Percentiles rank a stretch among this genome's conserved stretches.
Conservation (phyloP, 1,284 basidiomycete genomes). For the Puccinia coronata region DNA sequence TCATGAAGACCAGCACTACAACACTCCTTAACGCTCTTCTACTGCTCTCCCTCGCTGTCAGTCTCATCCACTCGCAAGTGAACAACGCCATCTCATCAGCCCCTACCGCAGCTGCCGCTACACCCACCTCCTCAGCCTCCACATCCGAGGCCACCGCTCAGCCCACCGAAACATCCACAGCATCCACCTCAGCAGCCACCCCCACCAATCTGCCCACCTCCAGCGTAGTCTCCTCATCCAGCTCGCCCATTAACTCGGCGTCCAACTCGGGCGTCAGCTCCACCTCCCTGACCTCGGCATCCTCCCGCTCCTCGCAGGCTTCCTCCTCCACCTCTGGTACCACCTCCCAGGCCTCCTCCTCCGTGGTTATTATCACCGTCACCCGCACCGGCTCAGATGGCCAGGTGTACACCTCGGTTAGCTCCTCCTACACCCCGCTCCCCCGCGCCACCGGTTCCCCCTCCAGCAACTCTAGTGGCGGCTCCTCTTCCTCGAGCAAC, state of each 20-base stretch:
- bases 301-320: background rate
- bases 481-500: conserved; percentile 10
- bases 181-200: background rate
- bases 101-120: background rate
- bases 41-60: background rate
- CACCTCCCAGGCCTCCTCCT: conserved; percentile 25
- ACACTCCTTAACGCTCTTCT: background rate
- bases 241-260: background rate
- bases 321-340: background rate
- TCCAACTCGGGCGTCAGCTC: background rate
- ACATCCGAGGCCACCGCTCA: background rate
- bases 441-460: conserved; percentile 32
- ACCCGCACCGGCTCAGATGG: conserved; percentile 52
- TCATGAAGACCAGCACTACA: background rate
- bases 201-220: background rate
- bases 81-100: background rate
- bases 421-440: conserved; percentile 49
- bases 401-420: conserved; percentile 46
- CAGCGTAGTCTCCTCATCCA: background rate
- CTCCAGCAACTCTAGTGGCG: conserved; percentile 22
- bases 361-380: conserved; percentile 52
- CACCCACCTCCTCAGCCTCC: background rate
- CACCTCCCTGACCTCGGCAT: background rate
- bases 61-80: background rate
- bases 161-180: background rate